These are phyloP conservation scores for Leccinum arenicola DNA, from an alignment of 768 basidiomycete species.

Conservation along the genomic window DNA sequence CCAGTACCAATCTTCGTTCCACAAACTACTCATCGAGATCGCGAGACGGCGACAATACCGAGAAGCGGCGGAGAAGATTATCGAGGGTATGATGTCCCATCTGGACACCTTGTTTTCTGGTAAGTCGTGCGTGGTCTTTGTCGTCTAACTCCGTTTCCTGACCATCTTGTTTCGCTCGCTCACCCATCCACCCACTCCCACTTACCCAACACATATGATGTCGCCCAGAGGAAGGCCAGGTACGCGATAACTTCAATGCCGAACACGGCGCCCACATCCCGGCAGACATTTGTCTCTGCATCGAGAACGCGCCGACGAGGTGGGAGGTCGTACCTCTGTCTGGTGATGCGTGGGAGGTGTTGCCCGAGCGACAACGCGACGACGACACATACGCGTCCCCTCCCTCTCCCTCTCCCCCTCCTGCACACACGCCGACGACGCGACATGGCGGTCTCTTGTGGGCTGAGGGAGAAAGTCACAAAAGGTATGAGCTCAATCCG, in stretches of 20 bases:
- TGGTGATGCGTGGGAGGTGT: conserved; percentile 51
- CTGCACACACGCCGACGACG: no score
- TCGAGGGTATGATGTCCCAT: conserved; percentile 62
- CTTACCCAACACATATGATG: neutral
- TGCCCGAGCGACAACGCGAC: no score
- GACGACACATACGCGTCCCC: no score
- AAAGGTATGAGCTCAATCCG: no score
- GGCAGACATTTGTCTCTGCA: conserved; percentile 74
- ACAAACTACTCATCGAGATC: conserved; percentile 71
- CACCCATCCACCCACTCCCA: neutral
- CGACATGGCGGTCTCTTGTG: no score
- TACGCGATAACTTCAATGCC: conserved; percentile 66
- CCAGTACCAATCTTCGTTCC: conserved; percentile 70
- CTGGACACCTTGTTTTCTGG: conserved; percentile 67
- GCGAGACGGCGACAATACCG: conserved; percentile 63
- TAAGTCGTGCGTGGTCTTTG: conserved; percentile 23
- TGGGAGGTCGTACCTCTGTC: conserved; percentile 65
- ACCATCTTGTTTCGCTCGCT: neutral
- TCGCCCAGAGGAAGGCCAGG: conserved; percentile 59
- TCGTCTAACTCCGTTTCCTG: neutral
- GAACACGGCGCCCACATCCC: conserved; percentile 75
- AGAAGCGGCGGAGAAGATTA: conserved; percentile 62
- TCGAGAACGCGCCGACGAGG: conserved; percentile 69
- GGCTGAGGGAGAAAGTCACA: no score
- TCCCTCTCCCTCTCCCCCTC: no score